A percentile compares a stretch with the other conserved stretches of the same genome.
Conservation (phyloP, 257 asterid species). For the Parsonsia alboflavescens region DNA sequence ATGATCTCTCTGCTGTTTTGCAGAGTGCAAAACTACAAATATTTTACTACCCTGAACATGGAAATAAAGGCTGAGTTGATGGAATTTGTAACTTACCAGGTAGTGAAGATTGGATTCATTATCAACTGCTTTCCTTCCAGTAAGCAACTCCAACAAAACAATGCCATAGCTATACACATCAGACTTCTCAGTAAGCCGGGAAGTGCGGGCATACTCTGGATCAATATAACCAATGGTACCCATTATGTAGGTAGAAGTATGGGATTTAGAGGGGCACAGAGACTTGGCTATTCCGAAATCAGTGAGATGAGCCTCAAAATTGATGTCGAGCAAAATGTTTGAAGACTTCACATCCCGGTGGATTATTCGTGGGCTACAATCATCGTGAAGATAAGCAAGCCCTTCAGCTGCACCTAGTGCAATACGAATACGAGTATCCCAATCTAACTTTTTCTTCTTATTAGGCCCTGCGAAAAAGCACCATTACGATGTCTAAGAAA, state of each 20-base stretch:
- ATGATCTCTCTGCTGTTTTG: neutral
- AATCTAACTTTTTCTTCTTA: slow-evolving; percentile 67
- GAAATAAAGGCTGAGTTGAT: neutral
- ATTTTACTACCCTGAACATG: neutral
- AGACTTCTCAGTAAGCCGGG: slow-evolving; percentile 89
- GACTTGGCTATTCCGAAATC: slow-evolving; percentile 94
- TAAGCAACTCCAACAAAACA: slow-evolving; percentile 76
- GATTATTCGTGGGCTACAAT: slow-evolving; percentile 80
- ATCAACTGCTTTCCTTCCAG: slow-evolving; percentile 84
- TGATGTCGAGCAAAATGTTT: slow-evolving; percentile 68
- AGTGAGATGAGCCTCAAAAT: slow-evolving; percentile 74
- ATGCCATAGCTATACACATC: slow-evolving; percentile 89
- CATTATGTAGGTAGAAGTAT: slow-evolving; percentile 80
- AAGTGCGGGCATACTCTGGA: slow-evolving; percentile 94
- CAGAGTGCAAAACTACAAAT: neutral
- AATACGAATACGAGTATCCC: slow-evolving; percentile 70
- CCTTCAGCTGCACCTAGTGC: slow-evolving; percentile 89
- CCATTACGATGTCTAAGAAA: neutral
- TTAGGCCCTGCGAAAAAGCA: slow-evolving; percentile 45
- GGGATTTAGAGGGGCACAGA: slow-evolving; percentile 62
- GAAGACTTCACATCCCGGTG: slow-evolving; percentile 93
- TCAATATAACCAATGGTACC: slow-evolving; percentile 96
- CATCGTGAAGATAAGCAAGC: slow-evolving; percentile 86
- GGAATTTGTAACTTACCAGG: slow-evolving; percentile 37
- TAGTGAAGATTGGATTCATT: slow-evolving; percentile 86